Evolutionary conservation across 352 stramenopile species (phyloP), one percentile per base, ranked within the genome.

Genomic region (Globisporangium yorkense): DNA sequence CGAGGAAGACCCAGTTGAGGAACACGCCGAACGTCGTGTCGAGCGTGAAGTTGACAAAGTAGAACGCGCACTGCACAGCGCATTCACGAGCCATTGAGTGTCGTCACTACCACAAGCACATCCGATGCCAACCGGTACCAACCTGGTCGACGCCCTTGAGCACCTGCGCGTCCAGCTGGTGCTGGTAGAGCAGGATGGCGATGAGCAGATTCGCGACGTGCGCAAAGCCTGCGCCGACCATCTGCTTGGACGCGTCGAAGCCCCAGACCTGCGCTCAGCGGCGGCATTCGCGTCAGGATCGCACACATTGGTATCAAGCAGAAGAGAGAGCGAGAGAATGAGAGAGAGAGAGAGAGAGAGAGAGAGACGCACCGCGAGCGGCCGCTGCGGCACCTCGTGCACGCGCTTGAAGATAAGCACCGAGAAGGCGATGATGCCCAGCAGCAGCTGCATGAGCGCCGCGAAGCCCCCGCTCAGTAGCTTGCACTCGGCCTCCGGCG

Each of bases 41-140:
- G 47, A 94, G 70, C 33, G 84, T 88, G 56, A 94, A 96, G 62
- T 96, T 94, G 33, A 96, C 80, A 71, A 94, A 96, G 57, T 94
- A 96, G 48, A 92, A 85, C 2, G 84, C 87, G 54, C 87, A 96
- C 76, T 93, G 37, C 7, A 9, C n/a, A 16, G 16, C 40, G 24
- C 33, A 37, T 10, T 37, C 33, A 12, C 33, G 35, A 2, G 47
- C 40, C 13, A 40, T 12, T 35, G 47, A 37, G 10, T 18, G 12
- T 7, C 20, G 16, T 24, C 16, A 10, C 41, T 4, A 24, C 5
- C 41, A 9, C 18, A 21, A 18, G 16, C 10, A 31, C 24, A 27
- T 27, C 24, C 24, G 24, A 27, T 27, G 24, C 24, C 24, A 27
- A 27, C 24, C 24, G 24, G 24, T 27, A 33, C n/a, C 27, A 57